Evolutionary conservation across 257 asterid species (phyloP).

Genomic region (Solanum corneliomulleri): DNA sequence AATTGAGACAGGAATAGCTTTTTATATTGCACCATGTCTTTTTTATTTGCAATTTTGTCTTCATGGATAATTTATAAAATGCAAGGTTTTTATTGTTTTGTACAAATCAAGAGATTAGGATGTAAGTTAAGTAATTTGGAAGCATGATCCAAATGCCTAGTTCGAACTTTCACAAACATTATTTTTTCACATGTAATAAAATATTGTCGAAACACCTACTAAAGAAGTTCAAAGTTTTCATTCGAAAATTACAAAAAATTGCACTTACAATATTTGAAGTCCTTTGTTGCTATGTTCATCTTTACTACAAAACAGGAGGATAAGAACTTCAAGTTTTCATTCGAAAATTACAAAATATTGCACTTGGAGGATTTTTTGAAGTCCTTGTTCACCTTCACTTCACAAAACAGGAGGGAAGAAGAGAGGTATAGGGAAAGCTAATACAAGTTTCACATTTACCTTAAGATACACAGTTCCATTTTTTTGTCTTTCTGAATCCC

Average conservation of each 20-base stretch:
- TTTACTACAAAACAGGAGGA: background rate
- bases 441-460: background rate
- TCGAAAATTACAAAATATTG: background rate
- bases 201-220: background rate
- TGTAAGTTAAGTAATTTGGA: background rate
- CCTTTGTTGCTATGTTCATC: background rate
- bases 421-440: background rate
- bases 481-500: background rate
- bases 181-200: background rate
- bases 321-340: background rate
- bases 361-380: background rate
- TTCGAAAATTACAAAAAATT: background rate
- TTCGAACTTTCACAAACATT: background rate
- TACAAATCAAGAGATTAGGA: background rate
- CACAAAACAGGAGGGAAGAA: background rate
- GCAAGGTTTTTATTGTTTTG: background rate
- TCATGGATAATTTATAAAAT: background rate
- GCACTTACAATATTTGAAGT: background rate
- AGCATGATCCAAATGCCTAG: background rate
- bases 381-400: background rate
- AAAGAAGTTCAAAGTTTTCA: background rate
- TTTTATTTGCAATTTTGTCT: background rate
- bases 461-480: background rate
- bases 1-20: background rate
- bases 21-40: background rate